These are phyloP conservation scores for Takashimella tepidaria DNA, from an alignment of 1,284 basidiomycete genomes.

Conservation along the genomic window DNA sequence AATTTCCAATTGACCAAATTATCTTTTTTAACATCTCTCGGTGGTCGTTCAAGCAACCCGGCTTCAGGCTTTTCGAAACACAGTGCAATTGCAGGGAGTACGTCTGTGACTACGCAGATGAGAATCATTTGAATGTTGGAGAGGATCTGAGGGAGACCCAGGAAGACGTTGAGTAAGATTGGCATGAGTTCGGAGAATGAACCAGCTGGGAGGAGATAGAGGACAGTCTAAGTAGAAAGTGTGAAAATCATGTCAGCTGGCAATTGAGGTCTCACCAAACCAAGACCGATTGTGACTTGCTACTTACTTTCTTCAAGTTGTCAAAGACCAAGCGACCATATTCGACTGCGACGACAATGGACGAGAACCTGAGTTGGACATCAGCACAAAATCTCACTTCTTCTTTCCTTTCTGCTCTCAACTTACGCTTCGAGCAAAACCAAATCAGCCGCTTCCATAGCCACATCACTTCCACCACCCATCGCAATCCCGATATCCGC, in stretches of 20 bases:
- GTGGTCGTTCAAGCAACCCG: constrained; percentile 57
- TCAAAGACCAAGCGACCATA: constrained; percentile 64
- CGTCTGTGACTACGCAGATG: constrained; percentile 55
- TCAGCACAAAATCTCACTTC: not conserved
- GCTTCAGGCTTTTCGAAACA: constrained; percentile 59
- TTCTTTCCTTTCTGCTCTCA: not conserved
- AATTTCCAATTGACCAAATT: constrained; percentile 52
- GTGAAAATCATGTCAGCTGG: too few species aligned
- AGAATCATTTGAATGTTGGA: constrained; percentile 52
- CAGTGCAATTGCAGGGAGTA: constrained; percentile 56
- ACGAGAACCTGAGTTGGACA: constrained; percentile 41
- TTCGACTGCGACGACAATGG: constrained; percentile 49
- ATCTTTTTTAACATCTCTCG: constrained; percentile 57
- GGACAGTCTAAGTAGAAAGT: constrained; percentile 30
- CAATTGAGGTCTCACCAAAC: not conserved
- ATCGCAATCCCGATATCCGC: constrained; percentile 53
- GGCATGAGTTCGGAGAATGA: constrained; percentile 65
- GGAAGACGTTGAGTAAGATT: constrained; percentile 55
- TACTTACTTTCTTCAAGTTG: constrained; percentile 55
- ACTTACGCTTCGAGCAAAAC: constrained; percentile 41
- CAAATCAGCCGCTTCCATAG: constrained; percentile 48
- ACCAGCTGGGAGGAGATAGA: constrained; percentile 47
- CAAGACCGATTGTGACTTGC: not conserved
- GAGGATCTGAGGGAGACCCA: constrained; percentile 55
- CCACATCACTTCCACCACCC: constrained; percentile 50